Percentiles rank a stretch among this genome's conserved stretches.
phyloP scores from a whole-genome alignment of 495 filamentous ascomycete genomes.

The Penicillium diatomitis region DNA sequence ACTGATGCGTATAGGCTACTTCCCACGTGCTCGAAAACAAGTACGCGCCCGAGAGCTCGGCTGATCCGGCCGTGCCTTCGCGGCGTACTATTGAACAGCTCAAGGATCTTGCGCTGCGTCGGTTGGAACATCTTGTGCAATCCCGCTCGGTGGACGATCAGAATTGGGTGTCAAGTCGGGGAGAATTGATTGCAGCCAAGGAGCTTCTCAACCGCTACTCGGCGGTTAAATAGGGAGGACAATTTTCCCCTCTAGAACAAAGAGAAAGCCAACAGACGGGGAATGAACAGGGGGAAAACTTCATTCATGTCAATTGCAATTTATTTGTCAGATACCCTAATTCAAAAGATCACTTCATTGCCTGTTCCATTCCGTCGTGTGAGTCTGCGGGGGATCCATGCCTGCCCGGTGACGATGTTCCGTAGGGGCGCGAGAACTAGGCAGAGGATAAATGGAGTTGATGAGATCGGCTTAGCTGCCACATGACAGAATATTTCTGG shows the following conservation, averaged over 20 bases:
- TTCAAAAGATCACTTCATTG: background rate
- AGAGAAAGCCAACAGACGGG: too few species aligned
- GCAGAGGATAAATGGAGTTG: too few species aligned
- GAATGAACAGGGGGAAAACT: too few species aligned
- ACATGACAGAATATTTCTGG: too few species aligned
- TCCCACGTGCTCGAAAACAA: conserved; percentile 14
- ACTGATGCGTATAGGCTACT: conserved; percentile 6
- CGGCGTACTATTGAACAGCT: conserved; percentile 53
- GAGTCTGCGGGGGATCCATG: too few species aligned
- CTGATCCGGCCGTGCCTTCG: conserved; percentile 15
- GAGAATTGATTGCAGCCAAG: conserved; percentile 70
- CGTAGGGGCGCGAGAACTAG: too few species aligned
- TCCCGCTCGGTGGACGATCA: conserved; percentile 45
- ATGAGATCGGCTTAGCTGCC: too few species aligned
- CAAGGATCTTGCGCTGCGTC: conserved; percentile 61
- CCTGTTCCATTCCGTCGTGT: background rate
- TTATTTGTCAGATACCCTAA: conserved; percentile 1
- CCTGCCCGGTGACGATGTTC: too few species aligned
- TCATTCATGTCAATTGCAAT: too few species aligned
- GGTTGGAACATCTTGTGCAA: conserved; percentile 67
- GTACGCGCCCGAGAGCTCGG: conserved; percentile 1
- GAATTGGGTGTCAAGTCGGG: conserved; percentile 58
- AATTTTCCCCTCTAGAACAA: too few species aligned
- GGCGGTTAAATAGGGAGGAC: conserved; percentile 6
- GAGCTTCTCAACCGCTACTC: conserved; percentile 49